A percentile compares a stretch with the other conserved stretches of the same genome.
Evolutionary conservation across 352 stramenopile genomes (phyloP).

Genomic region (Pythium periplocum): DNA sequence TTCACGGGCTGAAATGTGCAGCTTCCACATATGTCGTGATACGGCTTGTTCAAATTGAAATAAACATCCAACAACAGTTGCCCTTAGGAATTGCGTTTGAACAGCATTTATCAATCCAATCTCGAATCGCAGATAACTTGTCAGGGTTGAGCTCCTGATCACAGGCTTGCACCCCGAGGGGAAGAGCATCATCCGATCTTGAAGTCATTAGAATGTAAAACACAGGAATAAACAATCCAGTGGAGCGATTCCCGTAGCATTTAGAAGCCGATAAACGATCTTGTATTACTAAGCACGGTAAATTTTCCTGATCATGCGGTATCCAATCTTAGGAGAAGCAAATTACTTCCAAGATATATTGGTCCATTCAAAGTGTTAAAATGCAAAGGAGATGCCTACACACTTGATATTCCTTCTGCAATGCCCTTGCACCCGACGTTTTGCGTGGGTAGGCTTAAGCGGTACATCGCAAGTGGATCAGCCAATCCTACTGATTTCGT

Average conservation of each 20-base stretch:
- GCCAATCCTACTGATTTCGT: too few species aligned
- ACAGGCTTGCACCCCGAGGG: not conserved
- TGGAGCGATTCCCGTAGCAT: not conserved
- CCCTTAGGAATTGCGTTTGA: slow-evolving; percentile 6
- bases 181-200: slow-evolving; percentile 6
- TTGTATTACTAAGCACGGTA: too few species aligned
- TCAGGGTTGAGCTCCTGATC: slow-evolving; percentile 6
- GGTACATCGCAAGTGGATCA: too few species aligned
- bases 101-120: slow-evolving; percentile 11
- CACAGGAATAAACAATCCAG: slow-evolving; percentile 11
- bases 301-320: too few species aligned
- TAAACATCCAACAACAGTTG: slow-evolving; percentile 9
- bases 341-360: too few species aligned
- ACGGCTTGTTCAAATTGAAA: slow-evolving; percentile 24
- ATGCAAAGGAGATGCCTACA: too few species aligned
- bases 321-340: too few species aligned
- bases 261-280: too few species aligned
- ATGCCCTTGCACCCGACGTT: too few species aligned
- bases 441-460: too few species aligned
- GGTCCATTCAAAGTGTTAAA: too few species aligned
- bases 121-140: slow-evolving; percentile 15
- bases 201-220: slow-evolving; percentile 14
- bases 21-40: slow-evolving; percentile 6
- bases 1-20: slow-evolving; percentile 1
- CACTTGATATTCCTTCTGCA: too few species aligned